A percentile compares a stretch with the other conserved stretches of the same genome.
Conservation (phyloP, 202 grass and related monocot genomes). For the Schoenoplectus tabernaemontani region DNA sequence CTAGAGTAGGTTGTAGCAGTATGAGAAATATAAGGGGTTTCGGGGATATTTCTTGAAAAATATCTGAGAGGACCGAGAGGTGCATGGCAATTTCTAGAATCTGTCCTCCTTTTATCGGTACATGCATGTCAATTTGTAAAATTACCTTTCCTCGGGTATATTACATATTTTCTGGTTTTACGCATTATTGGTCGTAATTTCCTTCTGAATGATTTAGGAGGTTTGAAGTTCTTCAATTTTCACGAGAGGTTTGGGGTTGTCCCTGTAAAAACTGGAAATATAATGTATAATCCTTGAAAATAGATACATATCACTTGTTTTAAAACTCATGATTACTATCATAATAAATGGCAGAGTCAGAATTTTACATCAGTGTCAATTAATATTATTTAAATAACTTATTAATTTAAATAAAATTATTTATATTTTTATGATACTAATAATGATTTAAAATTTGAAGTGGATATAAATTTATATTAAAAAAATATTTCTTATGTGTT, state of each 20-base stretch:
- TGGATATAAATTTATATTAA: no score
- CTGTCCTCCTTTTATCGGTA: background rate
- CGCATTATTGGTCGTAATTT: background rate
- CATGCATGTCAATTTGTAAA: background rate
- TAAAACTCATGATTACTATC: background rate
- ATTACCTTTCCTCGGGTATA: background rate
- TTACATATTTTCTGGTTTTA: conserved; percentile 2
- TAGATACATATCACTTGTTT: background rate
- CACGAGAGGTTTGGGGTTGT: background rate
- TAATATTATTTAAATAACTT: no score
- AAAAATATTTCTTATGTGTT: no score
- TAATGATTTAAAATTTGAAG: no score
- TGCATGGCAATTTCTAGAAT: background rate
- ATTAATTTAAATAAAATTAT: no score
- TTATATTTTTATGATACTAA: no score
- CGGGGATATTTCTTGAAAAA: background rate
- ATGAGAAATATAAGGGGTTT: background rate
- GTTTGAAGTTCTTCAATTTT: no score
- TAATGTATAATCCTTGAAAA: background rate
- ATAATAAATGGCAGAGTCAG: no score
- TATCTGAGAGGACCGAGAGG: background rate
- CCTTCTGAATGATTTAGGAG: background rate
- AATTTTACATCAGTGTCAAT: no score
- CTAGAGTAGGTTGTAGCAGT: no score
- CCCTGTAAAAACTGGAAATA: conserved; percentile 11